Evolutionary conservation across 1,139 yeast species (phyloP), one percentile per base, ranked within the genome.

Genomic region (Geotrichum siamense): DNA sequence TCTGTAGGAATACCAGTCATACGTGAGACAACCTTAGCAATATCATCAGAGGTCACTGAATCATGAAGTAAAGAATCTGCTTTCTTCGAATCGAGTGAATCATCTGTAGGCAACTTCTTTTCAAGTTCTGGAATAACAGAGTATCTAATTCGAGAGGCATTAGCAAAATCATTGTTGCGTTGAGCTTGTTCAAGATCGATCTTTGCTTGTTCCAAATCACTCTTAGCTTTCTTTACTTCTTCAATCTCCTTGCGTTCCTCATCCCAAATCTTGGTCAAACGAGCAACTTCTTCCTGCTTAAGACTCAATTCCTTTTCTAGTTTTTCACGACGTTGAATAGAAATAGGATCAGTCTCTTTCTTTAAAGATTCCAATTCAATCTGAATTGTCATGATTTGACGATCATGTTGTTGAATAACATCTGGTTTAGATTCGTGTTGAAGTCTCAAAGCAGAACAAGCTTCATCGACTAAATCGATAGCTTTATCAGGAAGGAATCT

Each of bases 401-500:
- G 78, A 61, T 91, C 98, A 48, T 91, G 72, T 39, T 80, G 84
- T 55, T 89, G 91, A 44, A 91, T 84, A 2, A 91, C 86, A 59
- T 91, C 98, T 0, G 98, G 98, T 61, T 87, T 87, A 2, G 96
- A 85, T 65, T 91, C 98, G 60, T 91, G 97, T 63, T 91, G 98
- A 50, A 91, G 70, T 52, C 98, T 71, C 51, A 91, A 70, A 0
- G 95, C 94, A 1, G 96, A 91, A 65, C 97, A 87, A 0, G 98
- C 97, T 61, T 91, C 98, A 64, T 91, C 98, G 2, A 91, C 93
- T 54, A 91, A 72, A 64, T 91, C 97, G 54, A 91, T 87, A 9
- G 96, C 96, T 66, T 91, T 91, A 61, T 91, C 98, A 0, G 98
- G 98, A 38, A 91, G 69, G 57, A 79, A 86, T 45, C 97, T 68